These are phyloP conservation scores for Aureobasidium sp. DNA, from an alignment of 2,329 filamentous ascomycete genomes.

Conservation along the genomic window DNA sequence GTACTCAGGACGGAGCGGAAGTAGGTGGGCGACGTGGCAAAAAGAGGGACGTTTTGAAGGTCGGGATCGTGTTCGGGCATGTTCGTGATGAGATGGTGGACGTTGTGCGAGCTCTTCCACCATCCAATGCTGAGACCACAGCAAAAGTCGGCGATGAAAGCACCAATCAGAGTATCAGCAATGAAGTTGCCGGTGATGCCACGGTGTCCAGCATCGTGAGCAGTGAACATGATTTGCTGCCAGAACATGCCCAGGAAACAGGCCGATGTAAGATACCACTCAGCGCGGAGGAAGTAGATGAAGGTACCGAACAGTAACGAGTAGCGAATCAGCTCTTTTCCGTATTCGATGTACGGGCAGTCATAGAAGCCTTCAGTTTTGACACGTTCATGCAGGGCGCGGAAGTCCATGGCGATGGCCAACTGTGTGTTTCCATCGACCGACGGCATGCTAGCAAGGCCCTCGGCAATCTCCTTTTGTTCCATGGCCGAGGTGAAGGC, in stretches of 20 bases:
- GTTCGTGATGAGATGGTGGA: constrained; percentile 61
- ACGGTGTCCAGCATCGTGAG: constrained; percentile 57
- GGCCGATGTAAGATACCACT: constrained; percentile 52
- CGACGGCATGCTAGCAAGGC: constrained; percentile 39
- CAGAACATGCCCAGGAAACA: constrained; percentile 55
- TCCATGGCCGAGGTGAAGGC: constrained; percentile 29
- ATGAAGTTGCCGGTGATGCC: constrained; percentile 55
- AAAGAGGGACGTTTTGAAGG: constrained; percentile 64
- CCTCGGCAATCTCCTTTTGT: constrained; percentile 31
- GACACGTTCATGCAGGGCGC: constrained; percentile 47
- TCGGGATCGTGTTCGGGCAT: constrained; percentile 42
- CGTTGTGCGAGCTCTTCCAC: constrained; percentile 64
- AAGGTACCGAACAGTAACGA: constrained; percentile 43
- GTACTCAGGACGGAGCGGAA: constrained; percentile 65
- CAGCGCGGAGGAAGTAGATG: constrained; percentile 36
- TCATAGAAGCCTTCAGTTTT: constrained; percentile 50
- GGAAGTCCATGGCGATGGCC: constrained; percentile 49
- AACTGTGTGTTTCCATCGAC: constrained; percentile 47
- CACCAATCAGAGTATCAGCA: constrained; percentile 51
- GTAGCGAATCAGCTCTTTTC: constrained; percentile 52
- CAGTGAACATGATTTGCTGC: constrained; percentile 62
- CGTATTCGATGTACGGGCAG: constrained; percentile 52
- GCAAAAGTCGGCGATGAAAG: constrained; percentile 57
- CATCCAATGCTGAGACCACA: constrained; percentile 59
- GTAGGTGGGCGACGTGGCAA: constrained; percentile 77